Percentiles rank a stretch among this genome's conserved stretches.
Conservation (phyloP, 148 eudicot genomes). For the Rheum nobile region DNA sequence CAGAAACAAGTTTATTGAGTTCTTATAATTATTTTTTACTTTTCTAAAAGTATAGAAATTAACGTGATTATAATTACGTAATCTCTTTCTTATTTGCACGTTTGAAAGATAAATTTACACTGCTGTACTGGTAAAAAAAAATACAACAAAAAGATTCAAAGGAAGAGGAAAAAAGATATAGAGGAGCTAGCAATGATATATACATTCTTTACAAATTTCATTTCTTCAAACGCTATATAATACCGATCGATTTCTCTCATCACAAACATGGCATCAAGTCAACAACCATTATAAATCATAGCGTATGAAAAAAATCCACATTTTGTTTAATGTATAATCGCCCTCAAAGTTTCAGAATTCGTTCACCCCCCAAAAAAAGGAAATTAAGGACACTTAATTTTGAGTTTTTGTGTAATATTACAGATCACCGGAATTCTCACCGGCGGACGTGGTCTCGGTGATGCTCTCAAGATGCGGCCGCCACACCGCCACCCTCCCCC, state of each 20-base stretch:
- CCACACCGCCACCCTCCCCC: constrained; percentile 69
- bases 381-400: neutral
- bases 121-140: neutral
- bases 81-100: neutral
- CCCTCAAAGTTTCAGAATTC: neutral
- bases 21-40: neutral
- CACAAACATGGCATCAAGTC: neutral
- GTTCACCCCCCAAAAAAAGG: too few relatives aligned
- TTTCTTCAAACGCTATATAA: neutral
- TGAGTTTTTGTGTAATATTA: neutral
- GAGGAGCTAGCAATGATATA: neutral
- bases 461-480: constrained; percentile 72
- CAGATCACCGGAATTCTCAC: constrained; percentile 7
- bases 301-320: neutral
- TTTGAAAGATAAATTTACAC: neutral
- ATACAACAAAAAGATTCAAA: neutral
- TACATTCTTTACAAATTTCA: neutral
- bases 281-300: neutral
- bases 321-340: too few relatives aligned
- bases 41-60: neutral
- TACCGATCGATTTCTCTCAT: neutral
- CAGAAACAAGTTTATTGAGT: neutral
- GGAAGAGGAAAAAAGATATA: neutral
- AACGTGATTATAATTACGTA: neutral
- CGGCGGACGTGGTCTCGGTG: constrained; percentile 29